Evolutionary conservation across 1,284 basidiomycete genomes (phyloP), one percentile per base, ranked within the genome.

Genomic region (Cryptococcus hybrid): DNA sequence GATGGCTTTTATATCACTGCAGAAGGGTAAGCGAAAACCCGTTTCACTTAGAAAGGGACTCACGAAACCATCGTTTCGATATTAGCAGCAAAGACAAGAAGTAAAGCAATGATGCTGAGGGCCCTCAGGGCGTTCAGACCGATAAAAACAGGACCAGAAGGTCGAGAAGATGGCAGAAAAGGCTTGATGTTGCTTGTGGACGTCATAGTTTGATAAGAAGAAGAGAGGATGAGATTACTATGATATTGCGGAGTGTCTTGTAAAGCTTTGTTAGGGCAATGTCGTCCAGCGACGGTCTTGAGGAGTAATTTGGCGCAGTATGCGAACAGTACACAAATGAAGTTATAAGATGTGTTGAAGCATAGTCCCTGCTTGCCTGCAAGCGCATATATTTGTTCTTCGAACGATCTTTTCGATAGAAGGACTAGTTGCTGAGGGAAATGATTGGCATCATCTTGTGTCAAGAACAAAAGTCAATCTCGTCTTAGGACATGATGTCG

Each of bases 121-220:
- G 82, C 79, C 49, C 92, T 88, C 65, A 92, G 79, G 66, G 79
- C 79, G 71, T 94, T 94, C 71, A 94, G 84, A 57, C 81, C 83
- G 66, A 90, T 82, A 79, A 93, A 94, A 45, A 78, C 56, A n/a
- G 76, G 66, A 5, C 75, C 76, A 2, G 70, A 74, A 5, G 69
- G 66, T 43, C 66, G 60, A 8, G 61, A 48, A 7, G 61, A 48
- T 37, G 69, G 61, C 12, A 67, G 47, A 58, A 75, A 73, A 2
- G 68, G 62, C 44, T 67, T 68, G 60, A 72, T 56, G 52, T 58
- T 11, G 36, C 45, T 48, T 9, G 54, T 54, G 6, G 57, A 11
- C 13, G 53, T 51, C 57, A 58, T 58, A 24, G 24, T 7, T 48
- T 52, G 50, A 5, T 36, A 24, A 3, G n/a, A 18, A 13, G n/a